Conservation (phyloP, 2,329 filamentous ascomycete genomes). For the Monosporascus sp. region DNA sequence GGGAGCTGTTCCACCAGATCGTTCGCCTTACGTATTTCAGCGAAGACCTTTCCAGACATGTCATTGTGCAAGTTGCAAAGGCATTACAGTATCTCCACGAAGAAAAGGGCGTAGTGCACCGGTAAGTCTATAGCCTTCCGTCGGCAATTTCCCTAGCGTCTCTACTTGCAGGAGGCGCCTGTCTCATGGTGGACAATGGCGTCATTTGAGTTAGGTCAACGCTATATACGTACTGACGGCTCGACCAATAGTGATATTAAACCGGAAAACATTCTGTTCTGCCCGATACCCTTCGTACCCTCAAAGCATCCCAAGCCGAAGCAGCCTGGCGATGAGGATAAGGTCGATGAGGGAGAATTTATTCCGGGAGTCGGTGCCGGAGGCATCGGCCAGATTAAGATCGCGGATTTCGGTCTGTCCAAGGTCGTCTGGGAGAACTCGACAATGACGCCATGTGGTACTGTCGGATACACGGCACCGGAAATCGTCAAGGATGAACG, state of each 20-base stretch:
- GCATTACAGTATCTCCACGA: slow-evolving; percentile 92
- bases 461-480: slow-evolving; percentile 94
- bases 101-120: slow-evolving; percentile 90
- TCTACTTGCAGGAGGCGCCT: too few relatives aligned
- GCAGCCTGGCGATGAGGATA: slow-evolving; percentile 89
- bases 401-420: slow-evolving; percentile 94
- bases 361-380: slow-evolving; percentile 74
- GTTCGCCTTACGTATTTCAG: slow-evolving; percentile 98
- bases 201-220: slow-evolving; percentile 3
- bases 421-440: slow-evolving; percentile 98
- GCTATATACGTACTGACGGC: slow-evolving; percentile 11
- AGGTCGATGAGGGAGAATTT: slow-evolving; percentile 94
- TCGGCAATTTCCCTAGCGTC: too few relatives aligned
- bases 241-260: slow-evolving; percentile 75
- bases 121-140: slow-evolving; percentile 52
- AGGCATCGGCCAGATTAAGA: slow-evolving; percentile 92
- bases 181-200: slow-evolving; percentile 2
- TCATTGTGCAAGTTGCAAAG: slow-evolving; percentile 92
- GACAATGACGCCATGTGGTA: slow-evolving; percentile 99
- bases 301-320: slow-evolving; percentile 75
- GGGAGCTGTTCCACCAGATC: slow-evolving; percentile 97
- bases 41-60: slow-evolving; percentile 88
- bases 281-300: slow-evolving; percentile 75
- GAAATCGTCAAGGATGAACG: slow-evolving; percentile 99
- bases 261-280: slow-evolving; percentile 93